Evolutionary conservation across 441 rosid genomes (phyloP), one percentile per base, ranked within the genome.

Genomic region (Gossypium trilobum): DNA sequence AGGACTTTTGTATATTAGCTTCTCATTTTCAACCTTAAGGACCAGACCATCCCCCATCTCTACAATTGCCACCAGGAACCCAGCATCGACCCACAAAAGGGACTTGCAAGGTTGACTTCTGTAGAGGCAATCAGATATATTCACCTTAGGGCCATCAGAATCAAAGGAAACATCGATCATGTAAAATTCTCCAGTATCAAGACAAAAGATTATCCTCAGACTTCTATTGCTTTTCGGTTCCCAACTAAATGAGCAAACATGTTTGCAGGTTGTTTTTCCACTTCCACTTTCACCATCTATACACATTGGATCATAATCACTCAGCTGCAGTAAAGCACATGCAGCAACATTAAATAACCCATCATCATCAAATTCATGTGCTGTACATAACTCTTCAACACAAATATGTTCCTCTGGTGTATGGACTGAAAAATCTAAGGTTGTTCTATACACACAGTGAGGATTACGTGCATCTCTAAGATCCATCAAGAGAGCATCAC

Each of bases 281-380:
- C 44, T 78, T 68, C 84, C 81, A 76, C 78, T 82, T 46, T 90
- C 95, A 16, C 82, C 77, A 78, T 95, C 99, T 79, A 92, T 89
- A 79, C 93, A 92, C 99, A 95, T 95, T 75, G 98, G 99, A 83
- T 92, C 98, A 86, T 84, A 87, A 86, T 92, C 99, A 71, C 90
- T 86, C 79, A 95, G 90, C 83, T 90, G 88, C 82, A 95, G 76
- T 80, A 95, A 85, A 78, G 99, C 99, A 79, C 89, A 85, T 67
- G 95, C 98, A 83, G 97, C 99, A 85, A 92, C 98, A 77, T 87
- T 92, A 78, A 85, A 92, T 78, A 88, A 87, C 74, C 98, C 93
- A 75, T 94, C 97, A 86, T 95, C 99, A 66, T 95, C 99, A 78
- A 85, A 83, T 81, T 95, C 97, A 82, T 87, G 88, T 72, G 82